Evolutionary conservation across 2,329 filamentous ascomycete genomes (phyloP), one percentile per base, ranked within the genome.

Genomic region (Bipolaris cookei): DNA sequence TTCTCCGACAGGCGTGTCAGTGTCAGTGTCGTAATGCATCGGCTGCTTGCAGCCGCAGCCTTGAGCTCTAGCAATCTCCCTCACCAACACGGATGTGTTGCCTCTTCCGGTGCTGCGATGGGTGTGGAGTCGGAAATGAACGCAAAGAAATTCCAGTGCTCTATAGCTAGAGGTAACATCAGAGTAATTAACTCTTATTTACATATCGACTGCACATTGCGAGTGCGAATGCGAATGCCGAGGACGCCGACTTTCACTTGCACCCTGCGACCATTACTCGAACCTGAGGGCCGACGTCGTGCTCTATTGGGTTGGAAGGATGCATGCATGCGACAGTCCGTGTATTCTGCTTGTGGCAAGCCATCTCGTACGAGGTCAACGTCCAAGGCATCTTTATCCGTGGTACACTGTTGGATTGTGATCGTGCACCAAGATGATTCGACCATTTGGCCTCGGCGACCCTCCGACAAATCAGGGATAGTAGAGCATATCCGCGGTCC

Each of bases 1-100:
- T 55, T 39, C 23, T 44, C 39, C 46, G 52, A 38, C 28, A 30
- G 46, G 21, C 23, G 41, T 28, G 25, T 44, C 45, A 11, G 45
- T 34, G 43, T 32, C 43, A 46, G 18, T 39, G 52, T 51, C 46
- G 46, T 55, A 51, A 44, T 44, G 34, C 46, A 21, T 55, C 52
- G 52, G 52, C 35, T 51, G 52, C 25, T 14, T 49, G 49, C 52
- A 55, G 46, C 52, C 52, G 52, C 32, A 37, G 35, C 38, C 16
- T 44, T 32, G 45, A 37, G 25, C 18, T 38, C 6, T 48, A 51
- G 32, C 32, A 51, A 51, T 42, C 21, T 44, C 38, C 34, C 30
- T 44, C 18, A 35, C 16, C 21, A 21, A 28, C 45, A 18, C 28
- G 32, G 13, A 37, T 16, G 34, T 28, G n/a, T 48, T 34, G 34